Conservation (phyloP, 352 stramenopile species). For the Pythium apleroticum region DNA sequence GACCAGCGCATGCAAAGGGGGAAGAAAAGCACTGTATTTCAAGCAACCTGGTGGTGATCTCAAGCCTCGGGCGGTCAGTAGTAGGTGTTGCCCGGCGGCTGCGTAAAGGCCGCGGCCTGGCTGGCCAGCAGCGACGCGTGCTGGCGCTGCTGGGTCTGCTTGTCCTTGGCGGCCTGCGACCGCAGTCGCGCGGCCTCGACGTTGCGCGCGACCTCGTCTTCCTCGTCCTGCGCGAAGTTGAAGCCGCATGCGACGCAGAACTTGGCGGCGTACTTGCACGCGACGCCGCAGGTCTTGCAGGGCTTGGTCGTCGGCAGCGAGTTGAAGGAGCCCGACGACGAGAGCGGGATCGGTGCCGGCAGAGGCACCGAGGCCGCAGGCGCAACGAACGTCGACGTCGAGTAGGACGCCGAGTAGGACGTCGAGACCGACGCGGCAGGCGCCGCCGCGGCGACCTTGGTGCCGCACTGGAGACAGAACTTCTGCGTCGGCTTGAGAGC, state of each 20-base stretch:
- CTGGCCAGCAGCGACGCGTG: slow-evolving; percentile 71
- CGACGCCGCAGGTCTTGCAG: slow-evolving; percentile 62
- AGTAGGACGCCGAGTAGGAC: slow-evolving; percentile 29
- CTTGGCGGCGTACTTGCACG: slow-evolving; percentile 77
- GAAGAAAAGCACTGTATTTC: slow-evolving; percentile 7
- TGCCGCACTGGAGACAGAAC: slow-evolving; percentile 80
- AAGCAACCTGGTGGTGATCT: background rate
- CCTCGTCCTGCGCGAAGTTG: slow-evolving; percentile 74
- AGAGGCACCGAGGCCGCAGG: slow-evolving; percentile 41
- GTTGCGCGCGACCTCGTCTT: slow-evolving; percentile 79
- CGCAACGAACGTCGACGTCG: slow-evolving; percentile 32
- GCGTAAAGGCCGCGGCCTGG: slow-evolving; percentile 36
- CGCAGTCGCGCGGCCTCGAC: slow-evolving; percentile 59
- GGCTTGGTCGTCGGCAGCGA: slow-evolving; percentile 49
- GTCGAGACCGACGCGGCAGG: slow-evolving; percentile 24
- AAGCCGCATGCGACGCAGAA: slow-evolving; percentile 83
- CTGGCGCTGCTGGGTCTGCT: slow-evolving; percentile 59
- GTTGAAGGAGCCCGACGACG: slow-evolving; percentile 31
- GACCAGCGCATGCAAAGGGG: slow-evolving; percentile 5
- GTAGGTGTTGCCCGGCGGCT: background rate
- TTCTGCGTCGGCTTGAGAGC: slow-evolving; percentile 66
- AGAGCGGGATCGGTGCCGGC: slow-evolving; percentile 52
- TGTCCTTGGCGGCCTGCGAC: slow-evolving; percentile 43
- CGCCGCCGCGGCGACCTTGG: slow-evolving; percentile 34
- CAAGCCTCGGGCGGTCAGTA: background rate